phyloP scores from a whole-genome alignment of 371 early-diverging fungal genomes.

The Mortierella sp. region DNA sequence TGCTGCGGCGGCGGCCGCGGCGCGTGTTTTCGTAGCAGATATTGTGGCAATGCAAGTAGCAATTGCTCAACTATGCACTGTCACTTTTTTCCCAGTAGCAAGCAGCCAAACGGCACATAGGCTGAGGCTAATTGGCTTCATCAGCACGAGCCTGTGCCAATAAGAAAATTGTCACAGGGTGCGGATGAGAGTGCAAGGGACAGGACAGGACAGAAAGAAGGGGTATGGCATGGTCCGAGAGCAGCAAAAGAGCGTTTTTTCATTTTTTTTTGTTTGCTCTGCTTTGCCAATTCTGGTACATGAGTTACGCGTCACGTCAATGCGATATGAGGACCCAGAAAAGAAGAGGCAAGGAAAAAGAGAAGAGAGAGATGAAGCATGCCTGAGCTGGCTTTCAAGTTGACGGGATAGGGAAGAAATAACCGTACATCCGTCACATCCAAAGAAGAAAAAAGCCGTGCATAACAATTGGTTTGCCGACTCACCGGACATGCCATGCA shows the following conservation, averaged over 20 bases:
- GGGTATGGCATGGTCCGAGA: not conserved
- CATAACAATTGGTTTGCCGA: not conserved
- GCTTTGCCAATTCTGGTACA: not conserved
- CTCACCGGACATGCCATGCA: not conserved
- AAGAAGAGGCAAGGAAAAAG: not conserved
- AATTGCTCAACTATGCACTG: not conserved
- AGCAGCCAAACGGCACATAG: conserved; percentile 1
- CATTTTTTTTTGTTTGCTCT: not conserved
- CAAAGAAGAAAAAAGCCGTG: not conserved
- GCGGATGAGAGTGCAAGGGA: not conserved
- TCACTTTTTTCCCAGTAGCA: not conserved
- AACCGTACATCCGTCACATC: not conserved
- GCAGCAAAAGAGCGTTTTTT: not conserved
- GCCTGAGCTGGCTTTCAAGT: not conserved
- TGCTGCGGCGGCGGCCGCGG: not conserved
- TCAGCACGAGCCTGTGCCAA: not conserved
- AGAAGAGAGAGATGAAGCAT: not conserved
- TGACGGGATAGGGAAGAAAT: not conserved
- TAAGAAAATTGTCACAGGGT: not conserved
- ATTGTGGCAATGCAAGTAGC: not conserved
- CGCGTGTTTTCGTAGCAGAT: not conserved
- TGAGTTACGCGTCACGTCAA: not conserved
- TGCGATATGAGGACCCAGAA: not conserved
- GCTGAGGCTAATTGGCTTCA: not conserved
- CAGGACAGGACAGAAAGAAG: not conserved